Percentiles rank a stretch among this genome's conserved stretches.
phyloP scores from a whole-genome alignment of 2,329 filamentous ascomycete genomes.

The Curvularia hawaiiensis region DNA sequence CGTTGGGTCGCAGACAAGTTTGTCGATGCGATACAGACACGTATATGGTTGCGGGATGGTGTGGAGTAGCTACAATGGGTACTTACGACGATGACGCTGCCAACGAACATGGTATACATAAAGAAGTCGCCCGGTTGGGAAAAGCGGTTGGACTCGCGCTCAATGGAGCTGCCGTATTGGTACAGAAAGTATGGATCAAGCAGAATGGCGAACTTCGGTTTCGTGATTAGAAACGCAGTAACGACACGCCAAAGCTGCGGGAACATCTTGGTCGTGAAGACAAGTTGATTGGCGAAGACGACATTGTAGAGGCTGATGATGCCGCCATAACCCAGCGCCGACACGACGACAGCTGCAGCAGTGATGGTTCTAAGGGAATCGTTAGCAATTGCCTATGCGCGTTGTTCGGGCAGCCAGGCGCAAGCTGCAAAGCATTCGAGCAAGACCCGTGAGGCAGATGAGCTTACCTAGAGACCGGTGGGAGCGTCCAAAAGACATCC shows the following conservation, averaged over 20 bases:
- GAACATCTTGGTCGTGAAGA: constrained; percentile 60
- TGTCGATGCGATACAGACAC: constrained; percentile 24
- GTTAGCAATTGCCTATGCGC: constrained; percentile 46
- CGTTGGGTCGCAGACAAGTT: constrained; percentile 22
- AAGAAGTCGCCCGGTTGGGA: constrained; percentile 77
- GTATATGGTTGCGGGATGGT: constrained; percentile 16
- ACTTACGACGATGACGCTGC: constrained; percentile 78
- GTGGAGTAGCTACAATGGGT: constrained; percentile 32
- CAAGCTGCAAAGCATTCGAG: constrained; percentile 1
- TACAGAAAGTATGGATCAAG: constrained; percentile 81
- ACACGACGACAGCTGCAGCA: constrained; percentile 66
- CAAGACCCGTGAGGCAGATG: constrained; percentile 2
- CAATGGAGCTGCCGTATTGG: constrained; percentile 76
- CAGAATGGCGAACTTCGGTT: constrained; percentile 62
- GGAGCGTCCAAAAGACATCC: constrained; percentile 69
- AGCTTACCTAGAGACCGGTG: constrained; percentile 68
- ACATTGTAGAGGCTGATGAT: constrained; percentile 60
- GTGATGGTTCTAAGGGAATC: constrained; percentile 67
- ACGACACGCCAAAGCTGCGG: constrained; percentile 66
- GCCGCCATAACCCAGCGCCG: constrained; percentile 64
- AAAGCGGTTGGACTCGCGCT: constrained; percentile 74
- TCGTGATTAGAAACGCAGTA: constrained; percentile 65
- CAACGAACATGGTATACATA: constrained; percentile 78
- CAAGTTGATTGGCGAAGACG: constrained; percentile 58
- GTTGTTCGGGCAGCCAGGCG: not conserved